Evolutionary conservation across 495 filamentous ascomycete genomes (phyloP).

Genomic region (Penicillium cinerascens): DNA sequence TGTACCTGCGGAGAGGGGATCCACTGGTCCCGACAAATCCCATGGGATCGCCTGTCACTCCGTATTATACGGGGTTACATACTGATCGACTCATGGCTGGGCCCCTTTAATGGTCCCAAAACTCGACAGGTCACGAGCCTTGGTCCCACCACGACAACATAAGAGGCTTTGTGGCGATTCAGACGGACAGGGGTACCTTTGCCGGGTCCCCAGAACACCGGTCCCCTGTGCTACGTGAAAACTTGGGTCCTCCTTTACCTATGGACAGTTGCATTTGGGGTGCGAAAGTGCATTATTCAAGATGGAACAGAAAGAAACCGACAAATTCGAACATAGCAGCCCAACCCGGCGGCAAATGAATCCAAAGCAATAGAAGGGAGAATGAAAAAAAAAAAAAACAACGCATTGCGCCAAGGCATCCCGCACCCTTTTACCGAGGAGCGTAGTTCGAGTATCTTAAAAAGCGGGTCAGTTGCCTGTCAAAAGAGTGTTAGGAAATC

Average conservation of each 20-base stretch:
- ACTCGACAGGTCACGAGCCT: slow-evolving; percentile 6
- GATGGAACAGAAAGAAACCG: background rate
- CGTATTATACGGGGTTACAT: too few species aligned
- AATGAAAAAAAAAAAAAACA: slow-evolving; percentile 17
- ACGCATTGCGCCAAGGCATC: slow-evolving; percentile 41
- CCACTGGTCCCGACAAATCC: background rate
- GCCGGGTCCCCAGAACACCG: slow-evolving; percentile 1
- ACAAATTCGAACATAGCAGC: slow-evolving; percentile 9
- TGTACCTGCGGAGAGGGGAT: background rate
- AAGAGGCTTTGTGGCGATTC: slow-evolving; percentile 23
- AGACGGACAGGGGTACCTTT: slow-evolving; percentile 14
- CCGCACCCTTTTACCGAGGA: slow-evolving; percentile 41
- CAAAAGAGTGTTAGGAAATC: background rate
- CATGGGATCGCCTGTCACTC: background rate
- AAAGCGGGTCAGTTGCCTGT: slow-evolving; percentile 1
- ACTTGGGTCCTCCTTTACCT: background rate
- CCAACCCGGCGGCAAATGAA: slow-evolving; percentile 20
- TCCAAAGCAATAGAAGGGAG: slow-evolving; percentile 10
- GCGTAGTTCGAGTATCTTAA: slow-evolving; percentile 43
- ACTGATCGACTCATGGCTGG: background rate
- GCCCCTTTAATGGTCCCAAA: background rate
- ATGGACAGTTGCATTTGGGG: slow-evolving; percentile 9
- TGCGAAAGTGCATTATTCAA: background rate
- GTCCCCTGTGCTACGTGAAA: background rate
- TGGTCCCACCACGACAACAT: background rate